These are phyloP conservation scores for Trichoderma cornu-damae DNA, from an alignment of 2,329 filamentous ascomycete genomes.

Conservation along the genomic window DNA sequence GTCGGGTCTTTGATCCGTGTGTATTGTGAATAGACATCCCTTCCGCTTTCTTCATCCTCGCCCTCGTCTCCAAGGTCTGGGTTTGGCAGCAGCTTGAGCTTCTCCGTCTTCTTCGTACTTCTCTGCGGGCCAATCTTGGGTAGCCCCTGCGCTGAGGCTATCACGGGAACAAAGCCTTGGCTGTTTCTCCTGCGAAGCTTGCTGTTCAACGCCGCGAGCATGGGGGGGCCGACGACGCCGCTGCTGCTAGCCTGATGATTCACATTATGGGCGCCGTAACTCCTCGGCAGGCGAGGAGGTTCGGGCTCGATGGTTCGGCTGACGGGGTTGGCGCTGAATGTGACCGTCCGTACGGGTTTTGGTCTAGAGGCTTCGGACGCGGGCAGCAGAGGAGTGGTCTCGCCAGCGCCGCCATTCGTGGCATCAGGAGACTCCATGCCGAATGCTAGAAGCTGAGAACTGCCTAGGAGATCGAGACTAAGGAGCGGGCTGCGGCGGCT, in stretches of 20 bases:
- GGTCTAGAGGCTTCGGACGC: slow-evolving; percentile 7
- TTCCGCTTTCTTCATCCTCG: slow-evolving; percentile 80
- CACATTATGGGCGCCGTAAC: slow-evolving; percentile 28
- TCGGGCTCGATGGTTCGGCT: slow-evolving; percentile 55
- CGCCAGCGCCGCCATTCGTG: not conserved
- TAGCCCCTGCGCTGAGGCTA: slow-evolving; percentile 30
- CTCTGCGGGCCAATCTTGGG: slow-evolving; percentile 88
- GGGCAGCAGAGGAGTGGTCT: slow-evolving; percentile 17
- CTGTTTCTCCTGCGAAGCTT: slow-evolving; percentile 84
- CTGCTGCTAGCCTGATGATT: slow-evolving; percentile 27
- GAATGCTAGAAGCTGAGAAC: not conserved
- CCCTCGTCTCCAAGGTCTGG: slow-evolving; percentile 75
- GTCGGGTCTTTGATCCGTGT: slow-evolving; percentile 96
- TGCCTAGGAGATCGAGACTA: not conserved
- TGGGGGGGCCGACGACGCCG: slow-evolving; percentile 43
- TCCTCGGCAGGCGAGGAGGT: slow-evolving; percentile 27
- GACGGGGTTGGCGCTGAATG: slow-evolving; percentile 67
- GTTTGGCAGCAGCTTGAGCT: slow-evolving; percentile 93
- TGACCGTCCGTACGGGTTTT: slow-evolving; percentile 56
- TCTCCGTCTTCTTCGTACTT: slow-evolving; percentile 92
- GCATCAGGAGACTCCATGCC: slow-evolving; percentile 10
- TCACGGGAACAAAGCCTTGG: slow-evolving; percentile 51
- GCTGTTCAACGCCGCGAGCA: slow-evolving; percentile 77
- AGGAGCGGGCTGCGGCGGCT: not conserved
- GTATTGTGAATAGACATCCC: slow-evolving; percentile 97